Conservation (phyloP, 768 basidiomycete species). For the Candolleomyces efflorescens region DNA sequence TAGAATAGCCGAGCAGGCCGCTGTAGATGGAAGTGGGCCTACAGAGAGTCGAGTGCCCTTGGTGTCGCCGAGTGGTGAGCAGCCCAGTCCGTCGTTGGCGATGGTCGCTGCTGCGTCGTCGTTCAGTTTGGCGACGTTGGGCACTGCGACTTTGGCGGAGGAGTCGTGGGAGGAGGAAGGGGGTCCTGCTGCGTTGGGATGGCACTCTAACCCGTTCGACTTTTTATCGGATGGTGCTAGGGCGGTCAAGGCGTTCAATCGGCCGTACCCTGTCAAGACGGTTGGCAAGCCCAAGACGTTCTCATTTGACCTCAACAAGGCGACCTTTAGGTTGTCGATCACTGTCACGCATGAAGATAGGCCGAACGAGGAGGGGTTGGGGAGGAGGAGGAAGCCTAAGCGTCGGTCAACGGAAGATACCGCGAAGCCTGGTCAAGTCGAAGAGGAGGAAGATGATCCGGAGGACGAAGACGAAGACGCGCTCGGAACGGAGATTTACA, state of each 20-base stretch:
- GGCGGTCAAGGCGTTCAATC: conserved; percentile 77
- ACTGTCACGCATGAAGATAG: conserved; percentile 58
- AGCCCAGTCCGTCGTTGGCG: conserved; percentile 12
- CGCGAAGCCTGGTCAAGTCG: conserved; percentile 30
- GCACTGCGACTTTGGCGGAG: conserved; percentile 11
- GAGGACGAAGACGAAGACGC: conserved; percentile 24
- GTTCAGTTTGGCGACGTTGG: conserved; percentile 23
- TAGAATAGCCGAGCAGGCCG: conserved; percentile 8
- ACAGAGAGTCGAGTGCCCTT: not conserved
- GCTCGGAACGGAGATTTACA: conserved; percentile 82
- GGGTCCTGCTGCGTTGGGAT: not conserved
- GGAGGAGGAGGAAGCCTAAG: not conserved
- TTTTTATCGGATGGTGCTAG: conserved; percentile 86
- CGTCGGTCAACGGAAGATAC: conserved; percentile 7
- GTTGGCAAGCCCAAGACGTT: conserved; percentile 66
- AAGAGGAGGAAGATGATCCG: conserved; percentile 32
- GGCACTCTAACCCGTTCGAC: conserved; percentile 42
- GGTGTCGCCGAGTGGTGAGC: not conserved
- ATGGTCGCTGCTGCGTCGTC: conserved; percentile 21
- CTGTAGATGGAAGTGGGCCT: not conserved
- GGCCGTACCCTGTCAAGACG: conserved; percentile 76
- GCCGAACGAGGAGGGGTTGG: conserved; percentile 12
- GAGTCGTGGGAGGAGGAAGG: not conserved
- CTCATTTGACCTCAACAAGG: conserved; percentile 71
- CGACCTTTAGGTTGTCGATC: conserved; percentile 67